Base-by-base conservation (phyloP, 2,329 filamentous ascomycete species). In the Diaporthe sp. region DNA sequence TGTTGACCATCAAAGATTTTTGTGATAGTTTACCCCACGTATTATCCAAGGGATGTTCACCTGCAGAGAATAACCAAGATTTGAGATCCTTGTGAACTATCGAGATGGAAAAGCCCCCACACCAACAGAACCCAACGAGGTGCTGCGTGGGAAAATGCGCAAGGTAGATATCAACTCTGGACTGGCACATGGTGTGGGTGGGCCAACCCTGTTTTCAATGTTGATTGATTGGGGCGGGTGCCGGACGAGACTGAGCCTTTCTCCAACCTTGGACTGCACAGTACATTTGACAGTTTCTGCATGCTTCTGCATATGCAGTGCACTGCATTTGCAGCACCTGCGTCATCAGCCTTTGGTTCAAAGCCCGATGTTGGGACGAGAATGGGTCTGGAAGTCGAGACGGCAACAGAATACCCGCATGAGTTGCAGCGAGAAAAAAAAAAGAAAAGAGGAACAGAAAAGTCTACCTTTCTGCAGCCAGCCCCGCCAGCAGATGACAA, bases 281-380 rank as follows among this genome's bases (percentile, higher is more conserved):
- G 37, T 27, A 61, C 35, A 42, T 51, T 66, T 51, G 44, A 66
- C 30, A 37, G 30, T 50, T 65, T 66, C 61, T 66, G 44, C 61
- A 22, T 47, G 44, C 15, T 19, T 66, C 63, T 51, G 44, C 61
- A 66, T 50, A 66, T 66, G 61, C 61, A 66, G 42, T 66, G 61
- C 61, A 66, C 27, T 35, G 44, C 63, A 66, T 66, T 17, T 66
- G 63, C 63, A 51, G 63, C 63, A 66, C 63, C 44, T 12, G 44
- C 63, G 30, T 66, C 44, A 66, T 51, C 27, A 51, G 42, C 61
- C 22, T 51, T 66, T 51, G 8, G 6, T 47, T 9, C 30, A 25
- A 19, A 51, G 30, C 44, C 22, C 25, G 44, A 35, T 51, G n/a
- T 27, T 66, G 44, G 44, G 44, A 66, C n/a, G 42, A 66, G n/a